Percentiles rank a stretch among this genome's conserved stretches.
These are phyloP conservation scores for Stagonosporopsis vannaccii DNA, from an alignment of 2,329 filamentous ascomycete species.

Conservation along the genomic window DNA sequence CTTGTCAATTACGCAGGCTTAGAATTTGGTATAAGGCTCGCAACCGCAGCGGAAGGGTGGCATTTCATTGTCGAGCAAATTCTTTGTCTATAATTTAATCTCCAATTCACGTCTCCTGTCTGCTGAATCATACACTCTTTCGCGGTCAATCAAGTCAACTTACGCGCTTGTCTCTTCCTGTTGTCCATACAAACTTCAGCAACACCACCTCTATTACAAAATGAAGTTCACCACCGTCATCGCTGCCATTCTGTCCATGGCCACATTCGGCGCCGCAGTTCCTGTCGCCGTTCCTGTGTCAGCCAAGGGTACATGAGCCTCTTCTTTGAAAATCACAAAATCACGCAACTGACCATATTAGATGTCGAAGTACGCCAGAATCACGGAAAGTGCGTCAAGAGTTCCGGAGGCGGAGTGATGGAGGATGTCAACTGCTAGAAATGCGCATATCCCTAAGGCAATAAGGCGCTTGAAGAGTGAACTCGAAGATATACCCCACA, in stretches of 20 bases:
- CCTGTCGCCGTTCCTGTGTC: slow-evolving; percentile 41
- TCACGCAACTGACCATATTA: slow-evolving; percentile 22
- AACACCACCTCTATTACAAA: slow-evolving; percentile 18
- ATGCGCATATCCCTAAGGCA: neutral
- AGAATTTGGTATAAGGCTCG: slow-evolving; percentile 32
- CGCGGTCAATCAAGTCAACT: slow-evolving; percentile 26
- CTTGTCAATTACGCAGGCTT: slow-evolving; percentile 21
- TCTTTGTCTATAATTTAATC: slow-evolving; percentile 25
- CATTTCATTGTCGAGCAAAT: slow-evolving; percentile 13
- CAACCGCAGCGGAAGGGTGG: slow-evolving; percentile 23
- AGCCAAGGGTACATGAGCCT: slow-evolving; percentile 30
- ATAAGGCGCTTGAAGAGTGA: neutral
- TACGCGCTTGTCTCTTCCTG: neutral
- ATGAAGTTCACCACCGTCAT: slow-evolving; percentile 48
- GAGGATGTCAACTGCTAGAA: slow-evolving; percentile 36
- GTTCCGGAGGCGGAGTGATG: slow-evolving; percentile 23
- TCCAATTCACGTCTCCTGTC: neutral
- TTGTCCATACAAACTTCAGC: neutral
- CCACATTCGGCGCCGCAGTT: slow-evolving; percentile 42
- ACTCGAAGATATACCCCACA: slow-evolving; percentile 9
- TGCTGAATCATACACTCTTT: slow-evolving; percentile 33
- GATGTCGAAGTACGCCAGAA: slow-evolving; percentile 42
- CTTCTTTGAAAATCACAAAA: neutral
- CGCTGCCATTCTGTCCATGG: slow-evolving; percentile 46
- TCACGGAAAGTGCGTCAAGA: slow-evolving; percentile 48